Evolutionary conservation across 257 asterid species (phyloP).

Genomic region (Paulownia fortunei): DNA sequence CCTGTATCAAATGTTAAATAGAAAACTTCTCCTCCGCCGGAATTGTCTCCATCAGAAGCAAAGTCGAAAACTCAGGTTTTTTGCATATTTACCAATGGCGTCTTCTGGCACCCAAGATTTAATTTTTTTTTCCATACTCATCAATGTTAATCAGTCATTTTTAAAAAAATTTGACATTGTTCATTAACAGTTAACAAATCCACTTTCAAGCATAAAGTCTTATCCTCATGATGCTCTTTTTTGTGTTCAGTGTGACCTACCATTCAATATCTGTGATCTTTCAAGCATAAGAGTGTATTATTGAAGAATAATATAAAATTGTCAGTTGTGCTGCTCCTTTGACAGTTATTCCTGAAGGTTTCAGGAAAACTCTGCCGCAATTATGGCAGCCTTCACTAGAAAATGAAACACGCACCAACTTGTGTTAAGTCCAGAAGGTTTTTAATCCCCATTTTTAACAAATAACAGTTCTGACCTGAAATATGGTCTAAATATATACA

Average conservation of each 20-base stretch:
- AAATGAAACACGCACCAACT: background rate
- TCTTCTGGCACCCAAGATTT: background rate
- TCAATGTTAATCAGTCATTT: background rate
- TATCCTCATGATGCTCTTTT: background rate
- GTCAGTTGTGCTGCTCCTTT: background rate
- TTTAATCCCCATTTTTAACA: background rate
- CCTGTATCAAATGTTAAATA: background rate
- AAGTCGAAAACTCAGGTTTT: background rate
- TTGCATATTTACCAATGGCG: background rate
- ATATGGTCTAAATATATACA: background rate
- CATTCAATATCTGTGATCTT: background rate
- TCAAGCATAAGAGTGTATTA: background rate
- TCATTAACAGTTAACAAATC: background rate
- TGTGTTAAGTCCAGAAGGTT: background rate
- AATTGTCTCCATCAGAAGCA: background rate
- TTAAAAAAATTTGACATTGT: background rate
- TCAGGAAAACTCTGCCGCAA: background rate
- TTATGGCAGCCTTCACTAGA: background rate
- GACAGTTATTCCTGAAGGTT: conserved; percentile 10
- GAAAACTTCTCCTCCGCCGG: background rate
- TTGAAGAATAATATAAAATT: background rate
- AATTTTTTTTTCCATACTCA: background rate
- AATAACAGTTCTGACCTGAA: background rate
- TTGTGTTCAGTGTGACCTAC: background rate
- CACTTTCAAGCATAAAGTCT: background rate